A percentile compares a stretch with the other conserved stretches of the same genome.
phyloP scores from a whole-genome alignment of 257 asterid species.

The Scutellaria galericulata region DNA sequence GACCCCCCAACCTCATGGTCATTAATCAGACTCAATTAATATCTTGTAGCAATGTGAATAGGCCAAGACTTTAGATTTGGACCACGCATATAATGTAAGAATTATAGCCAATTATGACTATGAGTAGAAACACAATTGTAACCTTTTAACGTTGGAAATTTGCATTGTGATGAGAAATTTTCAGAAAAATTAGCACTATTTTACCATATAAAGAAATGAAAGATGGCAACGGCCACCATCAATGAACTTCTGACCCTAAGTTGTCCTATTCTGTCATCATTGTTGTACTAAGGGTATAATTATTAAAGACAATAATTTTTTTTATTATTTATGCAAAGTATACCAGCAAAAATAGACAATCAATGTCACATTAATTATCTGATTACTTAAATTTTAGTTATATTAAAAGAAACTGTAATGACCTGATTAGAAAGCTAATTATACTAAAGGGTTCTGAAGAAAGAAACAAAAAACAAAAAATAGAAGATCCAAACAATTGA shows the following conservation, averaged over 20 bases:
- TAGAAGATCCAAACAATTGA: conserved; percentile 10
- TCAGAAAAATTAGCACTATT: not conserved
- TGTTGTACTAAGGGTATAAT: not conserved
- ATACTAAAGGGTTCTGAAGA: conserved; percentile 24
- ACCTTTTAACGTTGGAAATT: conserved; percentile 8
- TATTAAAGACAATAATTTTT: not conserved
- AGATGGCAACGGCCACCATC: not conserved
- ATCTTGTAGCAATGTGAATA: conserved; percentile 13
- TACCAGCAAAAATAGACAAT: too few species aligned
- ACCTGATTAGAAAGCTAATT: conserved; percentile 31
- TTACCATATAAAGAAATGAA: not conserved
- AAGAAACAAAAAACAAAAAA: not conserved
- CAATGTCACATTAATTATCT: too few species aligned
- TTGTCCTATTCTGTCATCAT: not conserved
- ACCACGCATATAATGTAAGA: conserved; percentile 34
- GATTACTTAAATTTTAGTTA: too few species aligned
- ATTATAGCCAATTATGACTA: conserved; percentile 31
- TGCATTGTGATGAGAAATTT: not conserved
- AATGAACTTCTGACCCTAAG: not conserved
- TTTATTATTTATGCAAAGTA: too few species aligned
- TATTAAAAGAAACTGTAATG: not conserved
- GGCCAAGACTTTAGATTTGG: conserved; percentile 12
- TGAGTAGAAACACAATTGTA: not conserved
- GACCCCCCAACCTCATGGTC: conserved; percentile 1
- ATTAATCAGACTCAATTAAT: conserved; percentile 26